Conservation (phyloP, 2,329 filamentous ascomycete species). For the Incumbomyces lentus region DNA sequence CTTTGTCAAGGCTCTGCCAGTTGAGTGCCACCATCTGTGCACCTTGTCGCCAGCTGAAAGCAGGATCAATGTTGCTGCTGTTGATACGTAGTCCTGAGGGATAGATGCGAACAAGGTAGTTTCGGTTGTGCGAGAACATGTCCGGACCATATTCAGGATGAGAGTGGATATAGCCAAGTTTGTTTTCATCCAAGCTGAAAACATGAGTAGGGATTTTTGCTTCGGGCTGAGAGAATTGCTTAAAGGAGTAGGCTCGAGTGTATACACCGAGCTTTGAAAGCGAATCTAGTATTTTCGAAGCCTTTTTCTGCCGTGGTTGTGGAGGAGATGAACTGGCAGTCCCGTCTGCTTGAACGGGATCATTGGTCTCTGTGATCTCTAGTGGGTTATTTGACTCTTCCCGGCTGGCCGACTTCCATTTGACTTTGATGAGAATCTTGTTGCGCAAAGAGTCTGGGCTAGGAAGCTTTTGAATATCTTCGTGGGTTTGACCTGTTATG, state of each 20-base stretch:
- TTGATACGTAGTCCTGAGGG: conserved; percentile 71
- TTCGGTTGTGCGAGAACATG: conserved; percentile 72
- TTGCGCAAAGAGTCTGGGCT: conserved; percentile 59
- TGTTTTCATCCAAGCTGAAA: conserved; percentile 54
- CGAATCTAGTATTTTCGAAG: conserved; percentile 56
- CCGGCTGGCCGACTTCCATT: conserved; percentile 46
- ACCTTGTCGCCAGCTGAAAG: conserved; percentile 75
- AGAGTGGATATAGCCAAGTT: conserved; percentile 54
- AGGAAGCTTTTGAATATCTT: conserved; percentile 42
- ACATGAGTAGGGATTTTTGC: conserved; percentile 49
- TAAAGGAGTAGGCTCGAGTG: conserved; percentile 75
- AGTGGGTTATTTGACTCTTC: conserved; percentile 22
- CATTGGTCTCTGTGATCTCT: conserved; percentile 26
- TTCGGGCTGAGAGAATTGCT: conserved; percentile 55
- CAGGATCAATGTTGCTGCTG: conserved; percentile 79
- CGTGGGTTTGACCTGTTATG: conserved; percentile 39
- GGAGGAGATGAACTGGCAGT: conserved; percentile 1
- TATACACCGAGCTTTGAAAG: conserved; percentile 73
- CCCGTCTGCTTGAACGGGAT: conserved; percentile 24
- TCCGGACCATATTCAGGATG: conserved; percentile 40
- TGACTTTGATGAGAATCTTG: conserved; percentile 79
- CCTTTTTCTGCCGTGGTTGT: conserved; percentile 34
- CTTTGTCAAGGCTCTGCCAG: conserved; percentile 84
- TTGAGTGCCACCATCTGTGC: conserved; percentile 88
- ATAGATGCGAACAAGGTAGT: conserved; percentile 78